Conservation (phyloP, 2,329 filamentous ascomycete genomes). For the Alternaria postmessia region DNA sequence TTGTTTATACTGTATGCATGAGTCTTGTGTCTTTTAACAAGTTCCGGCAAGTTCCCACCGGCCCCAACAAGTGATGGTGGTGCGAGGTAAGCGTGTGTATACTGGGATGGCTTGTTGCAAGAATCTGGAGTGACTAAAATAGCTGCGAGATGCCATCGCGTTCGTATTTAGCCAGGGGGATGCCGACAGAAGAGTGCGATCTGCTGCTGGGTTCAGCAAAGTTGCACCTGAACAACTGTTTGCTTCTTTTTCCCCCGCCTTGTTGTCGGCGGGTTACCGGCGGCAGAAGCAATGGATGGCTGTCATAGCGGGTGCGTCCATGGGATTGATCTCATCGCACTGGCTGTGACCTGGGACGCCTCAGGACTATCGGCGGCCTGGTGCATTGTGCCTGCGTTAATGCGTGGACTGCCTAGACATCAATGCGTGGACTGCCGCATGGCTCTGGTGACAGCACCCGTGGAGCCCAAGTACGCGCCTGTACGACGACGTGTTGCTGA, state of each 20-base stretch:
- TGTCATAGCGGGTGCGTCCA: neutral
- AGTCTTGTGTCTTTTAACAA: neutral
- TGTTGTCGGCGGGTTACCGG: conserved; percentile 7
- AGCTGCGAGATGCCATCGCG: neutral
- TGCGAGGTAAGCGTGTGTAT: neutral
- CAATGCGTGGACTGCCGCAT: neutral
- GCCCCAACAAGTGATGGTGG: neutral
- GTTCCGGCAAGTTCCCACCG: neutral
- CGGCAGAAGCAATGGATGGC: conserved; percentile 11
- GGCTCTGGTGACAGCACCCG: neutral
- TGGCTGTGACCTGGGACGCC: conserved; percentile 14
- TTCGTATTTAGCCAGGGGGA: neutral
- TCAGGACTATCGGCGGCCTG: conserved; percentile 7
- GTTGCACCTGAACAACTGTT: neutral
- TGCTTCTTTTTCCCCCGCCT: conserved; percentile 10
- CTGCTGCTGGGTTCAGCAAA: neutral
- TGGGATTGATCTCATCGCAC: neutral
- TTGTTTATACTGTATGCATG: neutral
- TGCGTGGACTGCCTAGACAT: neutral
- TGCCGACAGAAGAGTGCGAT: neutral
- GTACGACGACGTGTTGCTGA: neutral
- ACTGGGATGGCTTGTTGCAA: neutral
- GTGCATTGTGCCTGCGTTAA: conserved; percentile 23
- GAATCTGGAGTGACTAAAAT: neutral
- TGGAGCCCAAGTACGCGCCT: neutral